Conservation (phyloP, 768 basidiomycete genomes). For the Lentinula detonsa region DNA sequence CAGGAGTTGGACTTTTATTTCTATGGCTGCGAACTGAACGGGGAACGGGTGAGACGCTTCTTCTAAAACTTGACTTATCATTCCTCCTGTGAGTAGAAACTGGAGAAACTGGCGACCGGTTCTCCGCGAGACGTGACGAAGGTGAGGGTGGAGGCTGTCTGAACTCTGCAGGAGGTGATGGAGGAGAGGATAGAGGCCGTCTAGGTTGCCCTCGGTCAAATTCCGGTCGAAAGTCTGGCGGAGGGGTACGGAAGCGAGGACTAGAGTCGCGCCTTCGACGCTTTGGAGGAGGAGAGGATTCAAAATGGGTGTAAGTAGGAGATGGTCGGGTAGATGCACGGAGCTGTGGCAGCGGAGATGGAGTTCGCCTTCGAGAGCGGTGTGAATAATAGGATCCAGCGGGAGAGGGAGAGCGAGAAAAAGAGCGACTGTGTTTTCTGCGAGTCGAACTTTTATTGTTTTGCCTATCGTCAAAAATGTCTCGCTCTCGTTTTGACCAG, state of each 20-base stretch:
- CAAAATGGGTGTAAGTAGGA: neutral
- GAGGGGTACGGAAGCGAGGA: constrained; percentile 41
- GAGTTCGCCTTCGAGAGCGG: constrained; percentile 62
- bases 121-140: constrained; percentile 15
- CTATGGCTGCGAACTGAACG: constrained; percentile 40
- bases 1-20: constrained; percentile 45
- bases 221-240: constrained; percentile 12
- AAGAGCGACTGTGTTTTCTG: constrained; percentile 41
- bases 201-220: constrained; percentile 32
- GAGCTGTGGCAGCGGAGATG: constrained; percentile 38
- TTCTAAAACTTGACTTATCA: constrained; percentile 29
- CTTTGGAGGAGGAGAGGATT: constrained; percentile 48
- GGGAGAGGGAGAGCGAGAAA: constrained; percentile 58
- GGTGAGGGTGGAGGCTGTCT: constrained; percentile 19
- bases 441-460: constrained; percentile 32
- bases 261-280: constrained; percentile 48
- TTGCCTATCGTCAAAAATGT: constrained; percentile 19
- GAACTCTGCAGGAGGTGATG: constrained; percentile 11
- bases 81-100: constrained; percentile 34
- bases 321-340: neutral
- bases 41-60: constrained; percentile 51
- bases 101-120: constrained; percentile 26
- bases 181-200: constrained; percentile 17
- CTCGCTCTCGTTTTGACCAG: constrained; percentile 60
- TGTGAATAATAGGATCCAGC: constrained; percentile 61